phyloP scores from a whole-genome alignment of 2,329 filamentous ascomycete species.

The Aspergillus caelatus region DNA sequence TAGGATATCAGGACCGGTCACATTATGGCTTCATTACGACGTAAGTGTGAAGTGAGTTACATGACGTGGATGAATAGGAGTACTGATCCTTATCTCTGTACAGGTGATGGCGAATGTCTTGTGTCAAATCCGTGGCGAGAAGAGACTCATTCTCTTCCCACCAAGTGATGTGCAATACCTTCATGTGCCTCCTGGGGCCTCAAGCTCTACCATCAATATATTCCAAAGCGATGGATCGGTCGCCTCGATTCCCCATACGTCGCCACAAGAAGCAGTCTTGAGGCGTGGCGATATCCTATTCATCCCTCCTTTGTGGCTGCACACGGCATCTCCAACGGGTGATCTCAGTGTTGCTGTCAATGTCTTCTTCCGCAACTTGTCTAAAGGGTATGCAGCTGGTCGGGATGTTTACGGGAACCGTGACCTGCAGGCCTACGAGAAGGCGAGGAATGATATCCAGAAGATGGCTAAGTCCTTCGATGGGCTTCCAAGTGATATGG shows the following conservation, averaged over 20 bases:
- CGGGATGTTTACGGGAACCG: slow-evolving; percentile 87
- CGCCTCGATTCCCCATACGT: slow-evolving; percentile 63
- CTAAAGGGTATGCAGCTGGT: slow-evolving; percentile 69
- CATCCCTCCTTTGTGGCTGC: slow-evolving; percentile 81
- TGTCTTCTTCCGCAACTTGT: slow-evolving; percentile 78
- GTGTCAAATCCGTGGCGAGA: slow-evolving; percentile 74
- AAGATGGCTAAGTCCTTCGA: slow-evolving; percentile 57
- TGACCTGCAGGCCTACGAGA: slow-evolving; percentile 82
- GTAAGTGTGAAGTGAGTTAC: slow-evolving; percentile 42
- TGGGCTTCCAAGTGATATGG: slow-evolving; percentile 65
- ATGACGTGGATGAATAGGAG: background rate
- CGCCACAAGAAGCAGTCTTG: slow-evolving; percentile 69
- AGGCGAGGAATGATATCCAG: slow-evolving; percentile 71
- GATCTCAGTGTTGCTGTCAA: slow-evolving; percentile 77
- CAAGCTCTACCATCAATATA: slow-evolving; percentile 76
- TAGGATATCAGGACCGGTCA: slow-evolving; percentile 76
- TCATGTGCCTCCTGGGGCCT: slow-evolving; percentile 73
- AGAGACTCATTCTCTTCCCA: slow-evolving; percentile 75
- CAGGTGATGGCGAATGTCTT: slow-evolving; percentile 86
- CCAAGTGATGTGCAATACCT: slow-evolving; percentile 72
- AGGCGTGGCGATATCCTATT: slow-evolving; percentile 76
- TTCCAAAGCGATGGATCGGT: slow-evolving; percentile 54
- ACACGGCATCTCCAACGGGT: slow-evolving; percentile 58
- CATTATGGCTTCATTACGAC: slow-evolving; percentile 91
- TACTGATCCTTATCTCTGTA: slow-evolving; percentile 7